A percentile compares a stretch with the other conserved stretches of the same genome.
These are phyloP conservation scores for Aspergillus ustus DNA, from an alignment of 2,329 filamentous ascomycete genomes.

Conservation along the genomic window DNA sequence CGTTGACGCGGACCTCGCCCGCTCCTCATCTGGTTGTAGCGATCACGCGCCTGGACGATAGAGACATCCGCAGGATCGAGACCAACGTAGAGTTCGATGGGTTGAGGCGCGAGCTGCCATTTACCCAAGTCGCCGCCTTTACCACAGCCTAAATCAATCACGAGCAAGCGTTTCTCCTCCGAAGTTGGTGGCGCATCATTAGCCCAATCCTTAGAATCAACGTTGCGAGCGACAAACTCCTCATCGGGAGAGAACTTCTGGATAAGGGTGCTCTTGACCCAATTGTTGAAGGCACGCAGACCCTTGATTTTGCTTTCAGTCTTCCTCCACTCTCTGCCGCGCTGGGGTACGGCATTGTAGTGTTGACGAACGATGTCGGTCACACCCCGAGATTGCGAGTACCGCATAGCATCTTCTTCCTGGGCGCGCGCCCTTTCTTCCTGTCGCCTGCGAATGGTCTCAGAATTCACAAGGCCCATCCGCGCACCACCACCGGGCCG, in stretches of 20 bases:
- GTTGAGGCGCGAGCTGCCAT: slow-evolving; percentile 92
- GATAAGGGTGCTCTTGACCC: slow-evolving; percentile 97
- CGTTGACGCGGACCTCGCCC: slow-evolving; percentile 59
- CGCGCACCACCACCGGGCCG: slow-evolving; percentile 52
- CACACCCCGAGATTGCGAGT: slow-evolving; percentile 59
- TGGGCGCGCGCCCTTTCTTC: slow-evolving; percentile 50
- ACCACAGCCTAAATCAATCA: slow-evolving; percentile 93
- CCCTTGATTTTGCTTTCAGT: slow-evolving; percentile 96
- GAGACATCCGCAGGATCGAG: slow-evolving; percentile 91
- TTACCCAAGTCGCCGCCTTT: slow-evolving; percentile 96
- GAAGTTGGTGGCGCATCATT: slow-evolving; percentile 38
- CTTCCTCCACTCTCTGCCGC: slow-evolving; percentile 90
- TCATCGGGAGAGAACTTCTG: slow-evolving; percentile 91
- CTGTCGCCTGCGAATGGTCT: slow-evolving; percentile 47
- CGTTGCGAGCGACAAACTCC: slow-evolving; percentile 63
- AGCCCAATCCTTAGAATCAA: slow-evolving; percentile 51
- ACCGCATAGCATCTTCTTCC: slow-evolving; percentile 42
- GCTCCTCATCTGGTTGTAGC: slow-evolving; percentile 74
- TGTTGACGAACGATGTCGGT: slow-evolving; percentile 89
- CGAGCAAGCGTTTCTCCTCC: slow-evolving; percentile 66
- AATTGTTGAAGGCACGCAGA: slow-evolving; percentile 94
- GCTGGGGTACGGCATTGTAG: slow-evolving; percentile 94
- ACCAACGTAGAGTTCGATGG: slow-evolving; percentile 90
- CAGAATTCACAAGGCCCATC: slow-evolving; percentile 42
- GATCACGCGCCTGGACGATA: slow-evolving; percentile 85